Evolutionary conservation across 495 filamentous ascomycete genomes (phyloP).

Genomic region (Podospora tetraspora): DNA sequence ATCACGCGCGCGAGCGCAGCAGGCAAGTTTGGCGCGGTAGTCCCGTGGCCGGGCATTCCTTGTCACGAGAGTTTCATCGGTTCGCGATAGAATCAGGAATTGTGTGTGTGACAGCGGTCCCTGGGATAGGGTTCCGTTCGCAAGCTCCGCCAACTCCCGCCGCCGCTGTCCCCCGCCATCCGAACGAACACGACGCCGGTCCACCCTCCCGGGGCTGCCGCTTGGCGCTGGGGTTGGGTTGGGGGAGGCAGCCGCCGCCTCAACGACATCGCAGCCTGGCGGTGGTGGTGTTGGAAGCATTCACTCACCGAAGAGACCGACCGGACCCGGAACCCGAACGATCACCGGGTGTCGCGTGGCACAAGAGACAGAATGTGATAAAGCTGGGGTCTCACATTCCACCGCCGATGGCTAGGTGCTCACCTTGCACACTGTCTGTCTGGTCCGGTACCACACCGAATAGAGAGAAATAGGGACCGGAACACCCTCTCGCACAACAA

Average conservation of each 20-base stretch:
- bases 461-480: not conserved
- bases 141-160: not conserved
- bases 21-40: too few relatives aligned
- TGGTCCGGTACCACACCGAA: not conserved
- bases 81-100: not conserved
- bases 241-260: not conserved
- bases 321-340: not conserved
- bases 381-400: not conserved
- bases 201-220: too few relatives aligned
- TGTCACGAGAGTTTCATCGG: not conserved
- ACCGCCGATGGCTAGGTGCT: not conserved
- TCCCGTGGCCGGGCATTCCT: not conserved
- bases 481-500: not conserved
- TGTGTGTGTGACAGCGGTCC: not conserved
- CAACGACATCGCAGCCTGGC: not conserved
- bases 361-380: not conserved
- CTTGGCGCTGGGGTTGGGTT: not conserved
- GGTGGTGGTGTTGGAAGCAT: not conserved
- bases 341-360: not conserved
- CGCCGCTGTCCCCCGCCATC: not conserved
- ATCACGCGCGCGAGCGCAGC: too few relatives aligned
- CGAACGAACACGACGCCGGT: not conserved
- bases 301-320: not conserved
- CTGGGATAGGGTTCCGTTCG: not conserved
- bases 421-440: not conserved